Evolutionary conservation across 139 green algal species (phyloP).

Genomic region (Chlamydomonas sphaeroides): DNA sequence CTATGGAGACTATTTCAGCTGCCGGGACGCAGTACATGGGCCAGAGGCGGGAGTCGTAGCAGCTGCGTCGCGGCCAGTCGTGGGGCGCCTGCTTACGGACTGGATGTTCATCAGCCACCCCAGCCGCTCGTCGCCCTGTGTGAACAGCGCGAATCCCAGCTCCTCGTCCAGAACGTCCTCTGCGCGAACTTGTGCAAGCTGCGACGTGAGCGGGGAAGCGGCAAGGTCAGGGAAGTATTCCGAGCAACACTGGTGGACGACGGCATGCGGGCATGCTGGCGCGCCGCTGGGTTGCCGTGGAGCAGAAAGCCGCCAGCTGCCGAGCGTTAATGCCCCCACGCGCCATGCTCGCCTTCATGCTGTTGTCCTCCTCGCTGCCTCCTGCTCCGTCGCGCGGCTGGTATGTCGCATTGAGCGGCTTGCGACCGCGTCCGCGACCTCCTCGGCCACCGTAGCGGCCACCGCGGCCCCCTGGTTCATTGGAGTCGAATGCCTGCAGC

Average conservation of each 20-base stretch:
- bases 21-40: no score
- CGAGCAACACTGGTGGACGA: no score
- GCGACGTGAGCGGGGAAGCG: no score
- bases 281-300: no score
- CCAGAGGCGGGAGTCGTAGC: no score
- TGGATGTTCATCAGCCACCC: constrained; percentile 96
- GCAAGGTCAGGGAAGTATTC: no score
- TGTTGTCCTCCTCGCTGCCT: constrained; percentile 32
- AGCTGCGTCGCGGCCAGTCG: no score
- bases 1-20: no score
- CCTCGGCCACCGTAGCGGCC: constrained; percentile 6
- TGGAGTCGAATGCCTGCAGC: constrained; percentile 35
- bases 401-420: constrained; percentile 30
- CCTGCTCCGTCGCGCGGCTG: neutral
- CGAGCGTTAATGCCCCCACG: no score
- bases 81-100: constrained; percentile 65
- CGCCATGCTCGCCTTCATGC: constrained; percentile 12
- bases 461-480: neutral
- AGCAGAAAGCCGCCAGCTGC: no score
- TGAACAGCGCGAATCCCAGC: constrained; percentile 84
- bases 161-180: constrained; percentile 75
- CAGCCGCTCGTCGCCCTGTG: constrained; percentile 74
- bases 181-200: constrained; percentile 60
- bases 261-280: no score
- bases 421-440: constrained; percentile 8